phyloP scores from a whole-genome alignment of 257 asterid genomes.

The Solanum sitiens region DNA sequence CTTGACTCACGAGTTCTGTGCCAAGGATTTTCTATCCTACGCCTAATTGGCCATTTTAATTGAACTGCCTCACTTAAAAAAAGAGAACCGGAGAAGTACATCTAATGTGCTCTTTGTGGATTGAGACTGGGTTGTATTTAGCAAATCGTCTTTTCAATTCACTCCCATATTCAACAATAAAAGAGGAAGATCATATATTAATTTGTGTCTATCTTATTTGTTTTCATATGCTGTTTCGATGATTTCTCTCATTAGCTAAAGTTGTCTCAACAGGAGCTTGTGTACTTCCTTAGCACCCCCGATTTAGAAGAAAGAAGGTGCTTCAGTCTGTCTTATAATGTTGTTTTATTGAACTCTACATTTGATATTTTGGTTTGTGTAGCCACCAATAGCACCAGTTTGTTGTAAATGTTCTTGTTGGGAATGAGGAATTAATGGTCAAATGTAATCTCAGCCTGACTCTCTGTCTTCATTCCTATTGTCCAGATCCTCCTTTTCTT shows the following conservation, averaged over 20 bases:
- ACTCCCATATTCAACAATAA: not conserved
- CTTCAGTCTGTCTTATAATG: not conserved
- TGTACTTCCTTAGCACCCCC: not conserved
- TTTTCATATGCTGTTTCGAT: not conserved
- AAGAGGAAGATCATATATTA: not conserved
- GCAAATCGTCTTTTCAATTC: not conserved
- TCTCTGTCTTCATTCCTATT: slow-evolving; percentile 48
- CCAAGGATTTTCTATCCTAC: not conserved
- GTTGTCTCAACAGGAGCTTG: not conserved
- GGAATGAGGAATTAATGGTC: slow-evolving; percentile 71
- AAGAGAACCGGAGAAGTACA: not conserved
- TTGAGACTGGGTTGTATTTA: not conserved
- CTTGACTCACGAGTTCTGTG: not conserved
- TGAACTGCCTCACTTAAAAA: not conserved
- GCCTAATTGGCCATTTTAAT: not conserved
- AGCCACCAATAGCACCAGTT: slow-evolving; percentile 32
- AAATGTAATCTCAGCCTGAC: slow-evolving; percentile 36
- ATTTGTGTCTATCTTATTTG: not conserved
- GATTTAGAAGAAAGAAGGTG: not conserved
- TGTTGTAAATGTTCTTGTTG: slow-evolving; percentile 42
- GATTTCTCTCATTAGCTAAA: not conserved
- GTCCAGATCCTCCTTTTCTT: slow-evolving; percentile 75
- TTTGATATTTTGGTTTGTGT: not conserved
- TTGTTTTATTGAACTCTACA: not conserved
- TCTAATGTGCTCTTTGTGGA: not conserved